Percentiles rank a stretch among this genome's conserved stretches.
These are phyloP conservation scores for Raffaelea albimanens DNA, from an alignment of 2,329 filamentous ascomycete genomes.

Conservation along the genomic window DNA sequence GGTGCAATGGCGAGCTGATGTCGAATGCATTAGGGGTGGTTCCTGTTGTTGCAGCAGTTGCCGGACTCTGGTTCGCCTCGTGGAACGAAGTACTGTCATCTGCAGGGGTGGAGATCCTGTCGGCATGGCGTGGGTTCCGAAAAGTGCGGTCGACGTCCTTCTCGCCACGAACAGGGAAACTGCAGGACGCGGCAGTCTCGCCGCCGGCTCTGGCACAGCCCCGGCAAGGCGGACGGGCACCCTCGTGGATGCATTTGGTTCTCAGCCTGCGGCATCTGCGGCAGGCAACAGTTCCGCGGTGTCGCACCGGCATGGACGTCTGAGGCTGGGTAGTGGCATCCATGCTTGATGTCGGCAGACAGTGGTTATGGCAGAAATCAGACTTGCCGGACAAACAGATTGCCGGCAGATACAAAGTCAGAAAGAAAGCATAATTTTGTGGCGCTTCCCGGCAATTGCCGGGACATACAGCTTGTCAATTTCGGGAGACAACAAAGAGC, in stretches of 20 bases:
- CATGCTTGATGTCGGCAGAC: neutral
- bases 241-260: slow-evolving; percentile 11
- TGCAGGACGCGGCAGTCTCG: slow-evolving; percentile 35
- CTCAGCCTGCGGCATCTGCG: slow-evolving; percentile 12
- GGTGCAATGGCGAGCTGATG: no score
- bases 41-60: slow-evolving; percentile 24
- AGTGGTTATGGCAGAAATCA: no score
- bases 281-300: slow-evolving; percentile 7
- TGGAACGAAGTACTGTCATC: no score
- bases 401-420: no score
- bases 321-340: neutral
- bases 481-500: no score
- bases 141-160: slow-evolving; percentile 44
- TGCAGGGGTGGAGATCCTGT: no score
- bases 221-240: slow-evolving; percentile 26
- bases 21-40: no score
- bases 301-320: slow-evolving; percentile 1
- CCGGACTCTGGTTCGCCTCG: neutral
- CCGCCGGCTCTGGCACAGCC: slow-evolving; percentile 40
- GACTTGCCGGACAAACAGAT: no score
- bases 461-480: no score
- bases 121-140: slow-evolving; percentile 38
- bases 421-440: no score
- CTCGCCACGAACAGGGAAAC: slow-evolving; percentile 42
- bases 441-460: no score